These are phyloP conservation scores for Debaryomyces psychrophilus DNA, from an alignment of 1,139 yeast species.

Conservation along the genomic window DNA sequence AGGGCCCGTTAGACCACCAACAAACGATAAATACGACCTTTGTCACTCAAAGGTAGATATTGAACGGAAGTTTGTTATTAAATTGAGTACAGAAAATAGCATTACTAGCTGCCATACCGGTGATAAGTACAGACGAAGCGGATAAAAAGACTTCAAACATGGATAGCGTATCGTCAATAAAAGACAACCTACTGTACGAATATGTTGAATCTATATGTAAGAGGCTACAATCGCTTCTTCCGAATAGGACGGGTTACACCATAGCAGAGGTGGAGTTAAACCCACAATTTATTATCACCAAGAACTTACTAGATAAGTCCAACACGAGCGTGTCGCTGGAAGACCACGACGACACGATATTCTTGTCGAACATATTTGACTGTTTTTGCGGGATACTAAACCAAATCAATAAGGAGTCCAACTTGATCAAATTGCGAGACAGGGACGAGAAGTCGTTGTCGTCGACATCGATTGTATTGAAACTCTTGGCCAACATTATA, in stretches of 20 bases:
- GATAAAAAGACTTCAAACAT: not conserved
- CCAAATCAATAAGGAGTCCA: conserved; percentile 33
- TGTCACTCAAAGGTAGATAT: not conserved
- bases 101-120: not conserved
- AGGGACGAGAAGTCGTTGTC: conserved; percentile 37
- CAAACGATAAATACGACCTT: not conserved
- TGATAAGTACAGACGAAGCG: not conserved
- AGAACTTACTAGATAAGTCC: conserved; percentile 29
- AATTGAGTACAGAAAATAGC: not conserved
- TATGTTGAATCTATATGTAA: conserved; percentile 27
- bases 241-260: conserved; percentile 43
- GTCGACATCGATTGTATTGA: conserved; percentile 39
- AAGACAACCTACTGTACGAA: conserved; percentile 15
- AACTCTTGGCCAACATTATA: conserved; percentile 35
- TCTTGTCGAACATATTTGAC: conserved; percentile 26
- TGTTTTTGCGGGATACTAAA: conserved; percentile 30
- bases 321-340: conserved; percentile 16
- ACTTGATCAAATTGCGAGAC: conserved; percentile 29
- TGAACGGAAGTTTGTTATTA: not conserved
- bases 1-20: not conserved
- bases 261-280: conserved; percentile 49
- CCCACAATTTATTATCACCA: conserved; percentile 42
- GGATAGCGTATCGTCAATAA: not conserved
- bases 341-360: conserved; percentile 15
- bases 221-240: conserved; percentile 40